These are phyloP conservation scores for Carex sylvatica DNA, from an alignment of 202 grass and related monocot genomes.

Conservation along the genomic window DNA sequence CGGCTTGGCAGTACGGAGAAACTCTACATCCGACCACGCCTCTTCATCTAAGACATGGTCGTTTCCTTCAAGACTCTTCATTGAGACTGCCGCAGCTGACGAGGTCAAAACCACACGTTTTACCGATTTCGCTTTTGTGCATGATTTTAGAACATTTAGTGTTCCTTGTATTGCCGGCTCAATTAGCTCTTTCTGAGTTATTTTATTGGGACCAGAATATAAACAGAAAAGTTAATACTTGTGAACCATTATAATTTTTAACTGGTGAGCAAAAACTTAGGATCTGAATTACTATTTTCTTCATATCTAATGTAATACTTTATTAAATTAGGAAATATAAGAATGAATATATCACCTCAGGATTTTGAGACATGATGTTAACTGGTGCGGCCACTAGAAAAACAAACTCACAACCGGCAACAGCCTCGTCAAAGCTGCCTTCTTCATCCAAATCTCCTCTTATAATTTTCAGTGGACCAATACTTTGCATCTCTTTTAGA, in stretches of 20 bases:
- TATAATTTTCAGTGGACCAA: conserved; percentile 40
- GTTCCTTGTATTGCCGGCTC: conserved; percentile 49
- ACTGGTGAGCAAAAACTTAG: neutral
- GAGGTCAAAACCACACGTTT: conserved; percentile 64
- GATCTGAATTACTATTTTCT: neutral
- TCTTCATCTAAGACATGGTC: conserved; percentile 61
- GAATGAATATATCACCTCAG: conserved; percentile 38
- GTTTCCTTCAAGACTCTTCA: conserved; percentile 36
- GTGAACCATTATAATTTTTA: neutral
- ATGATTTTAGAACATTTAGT: conserved; percentile 71
- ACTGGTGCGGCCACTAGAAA: conserved; percentile 76
- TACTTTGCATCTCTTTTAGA: conserved; percentile 36
- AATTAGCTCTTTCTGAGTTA: conserved; percentile 60
- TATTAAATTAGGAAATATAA: neutral
- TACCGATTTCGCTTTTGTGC: conserved; percentile 52
- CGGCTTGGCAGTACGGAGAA: conserved; percentile 35
- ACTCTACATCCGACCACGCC: conserved; percentile 61
- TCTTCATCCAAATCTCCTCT: conserved; percentile 45
- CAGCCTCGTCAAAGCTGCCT: conserved; percentile 65
- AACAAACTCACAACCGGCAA: conserved; percentile 51
- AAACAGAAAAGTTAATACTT: neutral
- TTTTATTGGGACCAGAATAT: neutral
- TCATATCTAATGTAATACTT: neutral
- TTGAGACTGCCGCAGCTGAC: conserved; percentile 41
- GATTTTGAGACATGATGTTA: conserved; percentile 38